Conservation (phyloP, 129 eudicot genomes). For the Ambrosia trifida region DNA sequence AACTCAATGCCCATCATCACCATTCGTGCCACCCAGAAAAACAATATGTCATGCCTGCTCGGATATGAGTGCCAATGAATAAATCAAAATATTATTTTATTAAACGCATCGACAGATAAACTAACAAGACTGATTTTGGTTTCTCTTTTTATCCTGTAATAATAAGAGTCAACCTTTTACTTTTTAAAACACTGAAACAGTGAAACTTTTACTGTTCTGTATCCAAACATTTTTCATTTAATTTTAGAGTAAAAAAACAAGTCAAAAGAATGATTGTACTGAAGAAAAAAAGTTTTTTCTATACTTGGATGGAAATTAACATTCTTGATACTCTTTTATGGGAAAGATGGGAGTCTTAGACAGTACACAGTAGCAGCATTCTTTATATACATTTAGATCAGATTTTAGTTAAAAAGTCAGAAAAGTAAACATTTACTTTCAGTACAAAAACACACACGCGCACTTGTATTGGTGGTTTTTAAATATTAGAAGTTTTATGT, state of each 20-base stretch:
- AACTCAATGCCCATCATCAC: conserved; percentile 99
- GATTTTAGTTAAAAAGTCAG: too few species aligned
- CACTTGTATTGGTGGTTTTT: neutral
- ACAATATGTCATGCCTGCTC: conserved; percentile 92
- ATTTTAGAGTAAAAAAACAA: neutral
- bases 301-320: neutral
- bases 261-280: too few species aligned
- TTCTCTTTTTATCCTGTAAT: neutral
- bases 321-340: neutral
- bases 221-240: neutral
- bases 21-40: conserved; percentile 99
- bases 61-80: conserved; percentile 20
- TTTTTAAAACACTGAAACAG: neutral
- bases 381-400: neutral
- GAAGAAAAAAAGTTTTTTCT: neutral
- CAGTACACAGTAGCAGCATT: neutral
- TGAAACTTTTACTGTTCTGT: neutral
- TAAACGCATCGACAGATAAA: neutral
- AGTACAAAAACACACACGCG: neutral
- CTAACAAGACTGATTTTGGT: neutral
- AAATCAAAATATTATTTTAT: neutral
- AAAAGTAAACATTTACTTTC: neutral
- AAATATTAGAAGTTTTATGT: too few species aligned
- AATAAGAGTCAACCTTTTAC: neutral
- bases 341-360: neutral